Evolutionary conservation across 305 asterid genomes (phyloP), one percentile per base, ranked within the genome.

Genomic region (Solanum hybrid): DNA sequence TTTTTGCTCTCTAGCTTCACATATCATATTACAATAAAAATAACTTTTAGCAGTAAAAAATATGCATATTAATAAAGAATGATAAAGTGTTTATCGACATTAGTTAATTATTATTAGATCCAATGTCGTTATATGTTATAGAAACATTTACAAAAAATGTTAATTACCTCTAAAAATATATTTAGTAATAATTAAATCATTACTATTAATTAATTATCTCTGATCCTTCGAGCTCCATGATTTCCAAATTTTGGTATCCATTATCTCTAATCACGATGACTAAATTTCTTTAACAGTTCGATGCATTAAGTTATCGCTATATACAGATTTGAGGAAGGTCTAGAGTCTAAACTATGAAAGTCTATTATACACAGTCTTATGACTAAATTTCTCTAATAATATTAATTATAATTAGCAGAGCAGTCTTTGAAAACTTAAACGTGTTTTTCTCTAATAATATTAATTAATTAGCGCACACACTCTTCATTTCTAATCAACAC

Each of bases 41-140:
- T 0, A 22, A 3, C 4, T 60, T 60, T 60, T 60, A 19, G 4
- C 12, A 60, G 26, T 0, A 3, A 60, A 3, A 60, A 19, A 60
- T 60, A 60, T 19, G 2, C 1, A 19, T 19, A 8, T 64, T 8
- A 8, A 8, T 64, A 8, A 8, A 64, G 26, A 22, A 7, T 64
- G 12, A 0, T 64, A 64, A 64, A 64, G 2, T 19, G 0, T 22
- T 64, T 64, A 22, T 64, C 6, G 0, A 0, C 0, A 64, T 22
- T 64, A 8, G 0, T 22, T 64, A 64, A 64, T 64, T 22, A 2
- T 64, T 0, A 64, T 64, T 64, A 4, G 2, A 64, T 64, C 1
- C 12, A 22, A 64, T 22, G 2, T 64, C 2, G 6, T 0, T 60
- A 22, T 60, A 60, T 2, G 1, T 8, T 60, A 60, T 60, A 60